Evolutionary conservation across 345 rosid genomes (phyloP), one percentile per base, ranked within the genome.

Genomic region (Corymbia maculata): DNA sequence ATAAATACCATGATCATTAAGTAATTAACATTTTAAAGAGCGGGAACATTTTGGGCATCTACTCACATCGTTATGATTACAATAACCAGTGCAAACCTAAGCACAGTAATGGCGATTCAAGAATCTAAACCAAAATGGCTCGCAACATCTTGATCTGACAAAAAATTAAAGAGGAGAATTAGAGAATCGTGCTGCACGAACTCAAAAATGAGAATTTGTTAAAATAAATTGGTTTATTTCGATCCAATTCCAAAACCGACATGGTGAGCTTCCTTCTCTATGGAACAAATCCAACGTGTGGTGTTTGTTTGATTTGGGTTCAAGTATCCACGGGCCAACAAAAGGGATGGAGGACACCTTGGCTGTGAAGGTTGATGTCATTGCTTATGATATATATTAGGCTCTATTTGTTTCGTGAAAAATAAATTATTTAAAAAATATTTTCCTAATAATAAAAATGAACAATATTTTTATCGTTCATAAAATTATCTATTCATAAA

Each of bases 401-500:
- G 2, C 4, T 55, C 28, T 55, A 8, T 55, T 9, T 22, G 22
- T 55, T 55, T 55, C 0, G 6, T 1, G 28, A 3, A 55, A 55
- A 55, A 55, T 1, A 5, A 55, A 55, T 5, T 22, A 1, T 0
- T 22, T 55, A 0, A 1, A 55, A 55, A 55, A 55, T 11, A 22
- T 55, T 22, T 22, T 53, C 1, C 3, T 6, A 3, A 0, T 1
- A 52, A 3, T 55, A 6, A 55, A 0, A 4, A 55, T 0, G 1
- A 22, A 55, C 22, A 55, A 55, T 55, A 4, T 55, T 55, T 36
- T 55, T 55, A 9, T 9, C 0, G 0, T 22, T 0, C 0, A 9
- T 14, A 15, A 66, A 66, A 66, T n/a, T 66, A 14, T 30, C 7
- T n/a, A 6, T 16, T 13, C 14, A 14, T 66, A 15, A 30, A 55